Conservation (phyloP, 2,329 filamentous ascomycete genomes). For the Xylariales sp. region DNA sequence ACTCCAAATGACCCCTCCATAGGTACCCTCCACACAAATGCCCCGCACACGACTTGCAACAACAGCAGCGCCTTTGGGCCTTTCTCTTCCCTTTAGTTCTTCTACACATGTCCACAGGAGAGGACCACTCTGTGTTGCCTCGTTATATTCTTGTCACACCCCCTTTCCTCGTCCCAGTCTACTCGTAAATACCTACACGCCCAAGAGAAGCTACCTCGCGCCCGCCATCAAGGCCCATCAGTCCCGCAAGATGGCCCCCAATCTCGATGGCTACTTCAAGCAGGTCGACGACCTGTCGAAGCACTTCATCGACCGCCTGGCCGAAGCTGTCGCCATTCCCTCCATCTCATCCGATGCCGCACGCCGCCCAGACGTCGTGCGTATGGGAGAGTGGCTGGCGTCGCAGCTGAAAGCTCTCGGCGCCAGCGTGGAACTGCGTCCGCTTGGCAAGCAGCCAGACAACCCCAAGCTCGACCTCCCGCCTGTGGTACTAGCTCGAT, state of each 20-base stretch:
- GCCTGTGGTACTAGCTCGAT: conserved; percentile 86
- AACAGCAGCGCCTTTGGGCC: too few species aligned
- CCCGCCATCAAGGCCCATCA: conserved; percentile 52
- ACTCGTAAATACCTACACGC: too few species aligned
- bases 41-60: too few species aligned
- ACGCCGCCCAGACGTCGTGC: conserved; percentile 85
- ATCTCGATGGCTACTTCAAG: conserved; percentile 89
- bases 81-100: too few species aligned
- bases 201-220: conserved; percentile 48
- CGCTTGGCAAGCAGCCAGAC: conserved; percentile 86
- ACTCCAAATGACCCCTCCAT: too few species aligned
- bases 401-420: conserved; percentile 78
- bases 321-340: conserved; percentile 91
- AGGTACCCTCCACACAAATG: too few species aligned
- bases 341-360: conserved; percentile 89
- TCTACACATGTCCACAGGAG: too few species aligned
- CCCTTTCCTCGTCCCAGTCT: too few species aligned
- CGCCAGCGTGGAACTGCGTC: conserved; percentile 79
- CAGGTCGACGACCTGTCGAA: conserved; percentile 78
- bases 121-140: too few species aligned
- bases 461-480: conserved; percentile 88
- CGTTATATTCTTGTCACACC: too few species aligned
- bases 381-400: conserved; percentile 91
- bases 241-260: conserved; percentile 76
- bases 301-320: conserved; percentile 83